A percentile compares a stretch with the other conserved stretches of the same genome.
phyloP scores from a whole-genome alignment of 179 eudicot species.

The Gypsophila paniculata region DNA sequence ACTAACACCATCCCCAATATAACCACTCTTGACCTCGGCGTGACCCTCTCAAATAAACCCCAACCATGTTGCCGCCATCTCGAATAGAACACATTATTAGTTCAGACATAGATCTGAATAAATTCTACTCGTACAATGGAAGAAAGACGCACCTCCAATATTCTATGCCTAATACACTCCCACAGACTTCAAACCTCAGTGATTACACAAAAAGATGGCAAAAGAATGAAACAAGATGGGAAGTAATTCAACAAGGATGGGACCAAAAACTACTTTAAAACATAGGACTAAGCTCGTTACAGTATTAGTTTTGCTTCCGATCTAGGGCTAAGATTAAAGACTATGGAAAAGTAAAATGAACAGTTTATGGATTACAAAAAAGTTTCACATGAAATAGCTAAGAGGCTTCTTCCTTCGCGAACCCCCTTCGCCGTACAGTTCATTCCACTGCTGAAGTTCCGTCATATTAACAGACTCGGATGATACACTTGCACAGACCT shows the following conservation, averaged over 20 bases:
- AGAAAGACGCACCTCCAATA: neutral
- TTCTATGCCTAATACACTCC: neutral
- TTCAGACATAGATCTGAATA: no score
- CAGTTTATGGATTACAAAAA: constrained; percentile 31
- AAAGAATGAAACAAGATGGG: constrained; percentile 9
- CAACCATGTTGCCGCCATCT: neutral
- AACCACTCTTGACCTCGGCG: neutral
- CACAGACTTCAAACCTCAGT: neutral
- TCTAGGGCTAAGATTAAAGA: constrained; percentile 10
- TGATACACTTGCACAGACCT: constrained; percentile 94
- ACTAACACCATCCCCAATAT: neutral
- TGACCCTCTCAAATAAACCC: neutral
- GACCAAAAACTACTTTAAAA: constrained; percentile 18
- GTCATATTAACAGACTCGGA: constrained; percentile 70
- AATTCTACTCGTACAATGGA: no score
- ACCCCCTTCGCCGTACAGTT: constrained; percentile 89
- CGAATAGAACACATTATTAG: neutral
- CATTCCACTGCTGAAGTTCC: constrained; percentile 81
- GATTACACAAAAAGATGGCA: constrained; percentile 14
- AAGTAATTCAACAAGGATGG: constrained; percentile 6
- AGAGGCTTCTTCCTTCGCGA: constrained; percentile 76
- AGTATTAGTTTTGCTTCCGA: constrained; percentile 18
- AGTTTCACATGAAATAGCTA: constrained; percentile 76
- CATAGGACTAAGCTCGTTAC: constrained; percentile 9
- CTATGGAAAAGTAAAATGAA: neutral